phyloP scores from a whole-genome alignment of 176 grass and related monocot species.

The Metroxylon sagu region DNA sequence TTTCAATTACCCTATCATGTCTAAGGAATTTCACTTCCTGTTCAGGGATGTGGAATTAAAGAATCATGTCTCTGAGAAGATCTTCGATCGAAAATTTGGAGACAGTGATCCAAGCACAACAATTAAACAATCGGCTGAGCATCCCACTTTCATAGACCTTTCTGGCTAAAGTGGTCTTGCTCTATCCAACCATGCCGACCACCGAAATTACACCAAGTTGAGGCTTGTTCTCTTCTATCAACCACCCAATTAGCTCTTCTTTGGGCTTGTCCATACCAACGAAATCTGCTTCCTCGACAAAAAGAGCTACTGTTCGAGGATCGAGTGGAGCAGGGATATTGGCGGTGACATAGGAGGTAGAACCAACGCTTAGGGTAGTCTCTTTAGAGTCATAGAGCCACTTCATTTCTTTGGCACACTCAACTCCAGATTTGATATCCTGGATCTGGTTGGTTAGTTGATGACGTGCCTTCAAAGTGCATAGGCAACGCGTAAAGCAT shows the following conservation, averaged over 20 bases:
- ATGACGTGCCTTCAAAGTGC: too few species aligned
- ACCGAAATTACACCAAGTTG: conserved; percentile 3
- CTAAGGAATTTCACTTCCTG: neutral
- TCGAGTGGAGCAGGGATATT: too few species aligned
- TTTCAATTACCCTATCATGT: neutral
- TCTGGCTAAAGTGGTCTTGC: conserved; percentile 22
- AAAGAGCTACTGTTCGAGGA: neutral
- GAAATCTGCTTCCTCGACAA: neutral
- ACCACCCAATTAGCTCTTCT: neutral
- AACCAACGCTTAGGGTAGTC: too few species aligned
- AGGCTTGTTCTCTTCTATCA: neutral
- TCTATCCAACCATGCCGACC: conserved; percentile 29
- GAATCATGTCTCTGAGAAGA: neutral
- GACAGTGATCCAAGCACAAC: conserved; percentile 32
- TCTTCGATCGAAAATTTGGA: conserved; percentile 13
- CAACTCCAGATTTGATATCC: too few species aligned
- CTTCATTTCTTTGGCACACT: too few species aligned
- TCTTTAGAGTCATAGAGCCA: too few species aligned
- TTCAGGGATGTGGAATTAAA: conserved; percentile 1
- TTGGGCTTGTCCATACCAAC: conserved; percentile 1
- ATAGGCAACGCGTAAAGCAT: too few species aligned
- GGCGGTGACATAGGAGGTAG: too few species aligned
- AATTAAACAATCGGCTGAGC: conserved; percentile 20
- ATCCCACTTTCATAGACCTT: conserved; percentile 4
- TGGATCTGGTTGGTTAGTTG: too few species aligned